Conservation (phyloP, 352 stramenopile species). For the Phytophthora parvispora region DNA sequence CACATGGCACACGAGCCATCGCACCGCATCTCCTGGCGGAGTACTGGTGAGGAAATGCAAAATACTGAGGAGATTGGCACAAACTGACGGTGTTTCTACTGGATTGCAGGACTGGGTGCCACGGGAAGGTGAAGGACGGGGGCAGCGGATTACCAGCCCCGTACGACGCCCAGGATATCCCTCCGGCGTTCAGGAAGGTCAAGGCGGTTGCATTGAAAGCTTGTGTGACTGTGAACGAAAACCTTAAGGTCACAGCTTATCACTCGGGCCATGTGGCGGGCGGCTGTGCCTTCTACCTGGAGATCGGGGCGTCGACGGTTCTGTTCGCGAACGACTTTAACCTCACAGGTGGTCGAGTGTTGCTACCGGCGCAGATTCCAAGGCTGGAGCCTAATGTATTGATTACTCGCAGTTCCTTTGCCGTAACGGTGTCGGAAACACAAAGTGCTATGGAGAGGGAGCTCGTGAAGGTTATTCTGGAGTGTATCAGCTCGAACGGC, state of each 20-base stretch:
- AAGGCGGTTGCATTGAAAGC: slow-evolving; percentile 66
- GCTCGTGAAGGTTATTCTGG: slow-evolving; percentile 79
- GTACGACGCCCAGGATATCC: slow-evolving; percentile 76
- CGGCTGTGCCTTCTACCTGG: slow-evolving; percentile 81
- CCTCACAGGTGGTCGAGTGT: slow-evolving; percentile 70
- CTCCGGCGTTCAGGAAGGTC: slow-evolving; percentile 56
- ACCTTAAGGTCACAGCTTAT: slow-evolving; percentile 84
- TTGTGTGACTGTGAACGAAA: slow-evolving; percentile 63
- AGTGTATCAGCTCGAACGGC: slow-evolving; percentile 76
- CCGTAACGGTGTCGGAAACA: slow-evolving; percentile 88
- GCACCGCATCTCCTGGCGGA: slow-evolving; percentile 76
- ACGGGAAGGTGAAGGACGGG: slow-evolving; percentile 54
- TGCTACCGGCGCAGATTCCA: slow-evolving; percentile 79
- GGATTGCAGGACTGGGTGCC: slow-evolving; percentile 46
- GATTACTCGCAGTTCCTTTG: slow-evolving; percentile 80
- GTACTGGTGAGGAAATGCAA: slow-evolving; percentile 58
- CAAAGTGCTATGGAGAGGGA: slow-evolving; percentile 85
- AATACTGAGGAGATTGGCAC: not conserved
- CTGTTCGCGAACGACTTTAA: slow-evolving; percentile 88
- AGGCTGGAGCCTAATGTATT: slow-evolving; percentile 65
- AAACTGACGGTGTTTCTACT: slow-evolving; percentile 3
- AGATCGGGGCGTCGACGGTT: slow-evolving; percentile 78
- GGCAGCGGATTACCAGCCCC: slow-evolving; percentile 55
- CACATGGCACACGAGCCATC: slow-evolving; percentile 82
- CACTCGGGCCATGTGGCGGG: slow-evolving; percentile 84